These are phyloP conservation scores for Colletotrichum agaves DNA, from an alignment of 2,329 filamentous ascomycete species.

Conservation along the genomic window DNA sequence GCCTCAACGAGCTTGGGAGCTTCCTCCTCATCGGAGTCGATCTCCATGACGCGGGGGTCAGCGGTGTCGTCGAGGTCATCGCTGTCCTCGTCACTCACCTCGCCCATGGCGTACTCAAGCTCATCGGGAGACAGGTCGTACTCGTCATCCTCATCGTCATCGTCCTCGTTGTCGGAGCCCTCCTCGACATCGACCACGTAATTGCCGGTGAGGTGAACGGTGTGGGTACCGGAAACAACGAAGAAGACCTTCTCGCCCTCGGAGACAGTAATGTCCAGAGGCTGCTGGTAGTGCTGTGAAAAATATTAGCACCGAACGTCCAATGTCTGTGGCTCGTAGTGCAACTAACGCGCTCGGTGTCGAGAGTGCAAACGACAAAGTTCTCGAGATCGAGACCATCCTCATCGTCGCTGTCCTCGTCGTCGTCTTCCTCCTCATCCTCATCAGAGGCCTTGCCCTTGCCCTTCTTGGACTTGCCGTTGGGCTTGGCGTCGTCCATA, in stretches of 20 bases:
- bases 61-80: conserved; percentile 83
- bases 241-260: conserved; percentile 94
- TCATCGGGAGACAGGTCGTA: conserved; percentile 87
- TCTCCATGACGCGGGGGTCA: conserved; percentile 84
- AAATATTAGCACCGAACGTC: conserved; percentile 6
- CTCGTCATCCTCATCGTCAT: conserved; percentile 75
- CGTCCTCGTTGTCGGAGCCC: conserved; percentile 70
- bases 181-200: conserved; percentile 82
- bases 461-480: conserved; percentile 73
- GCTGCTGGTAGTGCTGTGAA: conserved; percentile 88
- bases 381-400: conserved; percentile 81
- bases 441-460: conserved; percentile 74
- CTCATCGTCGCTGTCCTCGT: conserved; percentile 62
- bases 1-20: conserved; percentile 66
- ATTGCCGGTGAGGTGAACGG: conserved; percentile 94
- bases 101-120: conserved; percentile 79
- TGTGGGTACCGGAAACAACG: conserved; percentile 88
- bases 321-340: background rate
- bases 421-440: conserved; percentile 69
- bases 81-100: conserved; percentile 77
- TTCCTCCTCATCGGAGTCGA: conserved; percentile 83
- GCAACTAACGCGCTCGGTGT: conserved; percentile 83
- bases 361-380: conserved; percentile 94
- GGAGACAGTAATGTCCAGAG: conserved; percentile 90
- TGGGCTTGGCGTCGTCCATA: conserved; percentile 76